phyloP scores from a whole-genome alignment of 202 grass and related monocot genomes.

The Zizania palustris region DNA sequence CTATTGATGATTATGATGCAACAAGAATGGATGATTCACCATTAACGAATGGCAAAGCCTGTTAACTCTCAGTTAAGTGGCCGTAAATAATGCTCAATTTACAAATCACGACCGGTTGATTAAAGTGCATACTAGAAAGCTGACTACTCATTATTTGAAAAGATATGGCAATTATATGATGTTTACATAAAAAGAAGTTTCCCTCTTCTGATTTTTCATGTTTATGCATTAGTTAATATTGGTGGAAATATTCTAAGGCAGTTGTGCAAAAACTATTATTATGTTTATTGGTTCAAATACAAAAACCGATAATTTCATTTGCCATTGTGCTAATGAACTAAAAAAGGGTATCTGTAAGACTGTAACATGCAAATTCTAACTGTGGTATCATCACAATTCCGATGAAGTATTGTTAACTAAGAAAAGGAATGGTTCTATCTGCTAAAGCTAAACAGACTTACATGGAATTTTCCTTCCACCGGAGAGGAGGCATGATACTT shows the following conservation, averaged over 20 bases:
- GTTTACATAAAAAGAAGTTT: not conserved
- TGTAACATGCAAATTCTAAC: not conserved
- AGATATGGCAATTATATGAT: not conserved
- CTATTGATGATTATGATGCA: not conserved
- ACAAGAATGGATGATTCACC: not conserved
- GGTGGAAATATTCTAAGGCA: not conserved
- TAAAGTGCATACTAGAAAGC: not conserved
- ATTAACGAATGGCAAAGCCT: not conserved
- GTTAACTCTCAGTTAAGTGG: not conserved
- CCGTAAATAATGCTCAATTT: not conserved
- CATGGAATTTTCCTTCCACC: constrained; percentile 40
- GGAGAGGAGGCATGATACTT: constrained; percentile 26
- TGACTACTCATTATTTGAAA: not conserved
- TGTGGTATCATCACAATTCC: not conserved
- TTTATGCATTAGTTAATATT: not conserved
- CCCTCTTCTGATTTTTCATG: not conserved
- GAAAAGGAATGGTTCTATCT: not conserved
- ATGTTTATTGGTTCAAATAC: not conserved
- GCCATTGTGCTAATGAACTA: not conserved
- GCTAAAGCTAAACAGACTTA: constrained; percentile 28
- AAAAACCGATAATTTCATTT: no score
- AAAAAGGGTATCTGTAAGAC: not conserved
- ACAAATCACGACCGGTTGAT: not conserved
- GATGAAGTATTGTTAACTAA: not conserved
- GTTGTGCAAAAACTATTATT: not conserved